These are phyloP conservation scores for Adiantum capillusveneris DNA, from an alignment of 75 land plant species.

Conservation along the genomic window DNA sequence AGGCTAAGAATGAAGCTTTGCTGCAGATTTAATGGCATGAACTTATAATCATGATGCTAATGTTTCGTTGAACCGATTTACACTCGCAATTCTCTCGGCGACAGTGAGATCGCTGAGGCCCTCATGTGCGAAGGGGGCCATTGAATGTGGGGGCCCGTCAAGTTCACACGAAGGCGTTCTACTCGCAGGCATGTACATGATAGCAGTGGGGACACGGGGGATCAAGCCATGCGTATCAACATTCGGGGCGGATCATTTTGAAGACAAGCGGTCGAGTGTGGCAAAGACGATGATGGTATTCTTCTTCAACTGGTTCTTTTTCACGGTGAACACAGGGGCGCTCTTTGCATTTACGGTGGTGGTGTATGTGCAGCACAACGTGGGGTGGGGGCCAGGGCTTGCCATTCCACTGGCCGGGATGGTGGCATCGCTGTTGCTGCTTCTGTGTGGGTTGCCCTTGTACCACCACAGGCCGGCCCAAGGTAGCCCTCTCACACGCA, in stretches of 20 bases:
- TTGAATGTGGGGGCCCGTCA: conserved; percentile 1
- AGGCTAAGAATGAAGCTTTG: no score
- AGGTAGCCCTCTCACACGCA: conserved; percentile 70
- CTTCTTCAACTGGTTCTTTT: conserved; percentile 75
- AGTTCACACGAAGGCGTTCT: conserved; percentile 28
- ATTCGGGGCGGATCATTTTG: conserved; percentile 66
- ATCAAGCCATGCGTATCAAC: conserved; percentile 33
- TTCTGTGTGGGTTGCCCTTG: conserved; percentile 41
- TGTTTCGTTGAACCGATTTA: no score
- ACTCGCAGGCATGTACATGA: conserved; percentile 30
- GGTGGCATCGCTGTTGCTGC: conserved; percentile 22
- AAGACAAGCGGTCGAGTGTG: conserved; percentile 38
- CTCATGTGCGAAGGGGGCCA: no score
- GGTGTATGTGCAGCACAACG: conserved; percentile 57
- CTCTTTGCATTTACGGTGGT: conserved; percentile 49
- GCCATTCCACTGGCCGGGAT: conserved; percentile 33
- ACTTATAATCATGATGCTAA: no score
- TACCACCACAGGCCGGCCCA: conserved; percentile 37
- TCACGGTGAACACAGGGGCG: conserved; percentile 35
- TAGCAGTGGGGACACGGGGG: conserved; percentile 49
- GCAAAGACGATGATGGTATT: conserved; percentile 51
- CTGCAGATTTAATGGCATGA: no score
- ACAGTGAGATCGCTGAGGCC: no score
- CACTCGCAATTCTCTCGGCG: no score
- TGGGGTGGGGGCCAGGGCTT: conserved; percentile 46